Percentiles rank a stretch among this genome's conserved stretches.
Evolutionary conservation across 768 basidiomycete genomes (phyloP).

Genomic region (Cubamyces sp.): DNA sequence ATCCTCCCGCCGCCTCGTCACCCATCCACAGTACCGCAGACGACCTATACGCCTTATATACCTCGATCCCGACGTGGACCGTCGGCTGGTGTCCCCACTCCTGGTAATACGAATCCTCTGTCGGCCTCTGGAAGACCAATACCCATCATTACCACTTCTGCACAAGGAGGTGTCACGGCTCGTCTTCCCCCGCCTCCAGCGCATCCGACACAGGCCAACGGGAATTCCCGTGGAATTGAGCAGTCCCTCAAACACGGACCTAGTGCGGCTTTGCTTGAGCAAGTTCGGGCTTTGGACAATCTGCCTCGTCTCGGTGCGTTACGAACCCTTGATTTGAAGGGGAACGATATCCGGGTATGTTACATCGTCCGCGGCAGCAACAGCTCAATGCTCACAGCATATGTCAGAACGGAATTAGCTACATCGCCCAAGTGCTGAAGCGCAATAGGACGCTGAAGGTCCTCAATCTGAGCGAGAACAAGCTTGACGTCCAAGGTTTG

Average conservation of each 20-base stretch:
- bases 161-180: slow-evolving; percentile 54
- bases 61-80: slow-evolving; percentile 60
- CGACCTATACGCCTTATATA: slow-evolving; percentile 85
- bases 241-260: slow-evolving; percentile 47
- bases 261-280: slow-evolving; percentile 80
- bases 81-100: slow-evolving; percentile 30
- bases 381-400: not conserved
- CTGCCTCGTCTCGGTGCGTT: slow-evolving; percentile 85
- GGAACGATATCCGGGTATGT: slow-evolving; percentile 89
- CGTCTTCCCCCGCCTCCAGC: slow-evolving; percentile 41
- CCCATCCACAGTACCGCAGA: slow-evolving; percentile 56
- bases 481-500: slow-evolving; percentile 82
- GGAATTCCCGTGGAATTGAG: slow-evolving; percentile 22
- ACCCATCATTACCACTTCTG: slow-evolving; percentile 68
- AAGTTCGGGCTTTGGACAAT: slow-evolving; percentile 87
- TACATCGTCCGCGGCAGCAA: not conserved
- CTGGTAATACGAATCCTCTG: slow-evolving; percentile 40
- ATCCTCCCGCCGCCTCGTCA: slow-evolving; percentile 55
- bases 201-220: slow-evolving; percentile 12
- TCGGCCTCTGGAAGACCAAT: slow-evolving; percentile 52
- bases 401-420: slow-evolving; percentile 71
- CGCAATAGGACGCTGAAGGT: slow-evolving; percentile 95
- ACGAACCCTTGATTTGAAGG: slow-evolving; percentile 87
- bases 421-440: slow-evolving; percentile 94
- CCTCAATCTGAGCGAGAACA: slow-evolving; percentile 93